Conservation (phyloP, 208 protist genomes). For the Leishmania guyanensis region DNA sequence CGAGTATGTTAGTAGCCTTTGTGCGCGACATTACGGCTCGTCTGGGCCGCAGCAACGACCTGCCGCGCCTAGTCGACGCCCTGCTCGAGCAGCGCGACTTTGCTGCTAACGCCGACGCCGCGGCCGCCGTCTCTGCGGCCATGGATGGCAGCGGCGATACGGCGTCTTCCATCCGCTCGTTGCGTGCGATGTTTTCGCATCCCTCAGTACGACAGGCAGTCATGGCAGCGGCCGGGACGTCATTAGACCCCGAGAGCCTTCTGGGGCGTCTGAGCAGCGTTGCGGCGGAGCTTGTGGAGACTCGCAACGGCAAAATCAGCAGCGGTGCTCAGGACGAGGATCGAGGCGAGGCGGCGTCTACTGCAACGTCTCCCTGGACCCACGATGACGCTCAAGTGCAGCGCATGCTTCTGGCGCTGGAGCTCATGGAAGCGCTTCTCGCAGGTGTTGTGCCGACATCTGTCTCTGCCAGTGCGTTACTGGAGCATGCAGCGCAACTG, state of each 20-base stretch:
- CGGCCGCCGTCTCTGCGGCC: not conserved
- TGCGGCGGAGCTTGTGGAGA: constrained; percentile 14
- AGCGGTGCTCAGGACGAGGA: constrained; percentile 2
- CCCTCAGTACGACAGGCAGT: constrained; percentile 44
- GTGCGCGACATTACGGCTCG: constrained; percentile 55
- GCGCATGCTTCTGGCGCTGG: constrained; percentile 57
- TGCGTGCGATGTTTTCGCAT: constrained; percentile 50
- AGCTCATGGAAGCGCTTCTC: constrained; percentile 64
- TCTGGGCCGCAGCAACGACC: constrained; percentile 60
- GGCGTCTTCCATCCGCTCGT: constrained; percentile 18
- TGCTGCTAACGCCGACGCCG: not conserved
- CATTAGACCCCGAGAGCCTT: constrained; percentile 68
- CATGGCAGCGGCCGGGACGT: constrained; percentile 41
- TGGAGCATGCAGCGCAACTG: constrained; percentile 82
- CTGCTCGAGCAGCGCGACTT: constrained; percentile 27
- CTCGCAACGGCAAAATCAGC: not conserved
- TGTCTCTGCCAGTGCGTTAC: constrained; percentile 56
- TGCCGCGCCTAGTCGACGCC: constrained; percentile 70
- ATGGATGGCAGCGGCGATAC: constrained; percentile 12
- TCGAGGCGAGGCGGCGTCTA: not conserved
- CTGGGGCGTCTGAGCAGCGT: constrained; percentile 39
- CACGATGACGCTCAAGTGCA: constrained; percentile 8
- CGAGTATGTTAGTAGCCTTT: constrained; percentile 39
- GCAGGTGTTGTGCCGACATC: constrained; percentile 67
- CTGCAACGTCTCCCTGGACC: not conserved